Evolutionary conservation across 2,329 filamentous ascomycete genomes (phyloP).

Genomic region (Neurospora crassa): DNA sequence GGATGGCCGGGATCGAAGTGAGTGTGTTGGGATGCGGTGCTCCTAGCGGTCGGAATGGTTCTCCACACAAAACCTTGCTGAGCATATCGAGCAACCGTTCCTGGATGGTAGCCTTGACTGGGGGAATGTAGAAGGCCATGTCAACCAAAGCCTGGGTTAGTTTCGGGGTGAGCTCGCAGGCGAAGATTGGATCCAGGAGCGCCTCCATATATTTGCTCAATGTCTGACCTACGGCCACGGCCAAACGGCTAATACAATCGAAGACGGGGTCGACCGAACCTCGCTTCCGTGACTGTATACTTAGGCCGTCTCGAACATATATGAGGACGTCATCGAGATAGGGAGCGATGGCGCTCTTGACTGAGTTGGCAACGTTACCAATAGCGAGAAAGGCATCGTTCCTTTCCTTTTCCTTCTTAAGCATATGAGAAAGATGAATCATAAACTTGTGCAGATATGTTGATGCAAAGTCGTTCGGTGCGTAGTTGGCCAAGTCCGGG

Average conservation of each 20-base stretch:
- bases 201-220: conserved; percentile 98
- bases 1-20: conserved; percentile 69
- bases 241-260: conserved; percentile 93
- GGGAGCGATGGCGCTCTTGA: conserved; percentile 87
- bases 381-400: conserved; percentile 94
- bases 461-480: conserved; percentile 79
- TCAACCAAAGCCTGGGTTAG: conserved; percentile 93
- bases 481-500: conserved; percentile 85
- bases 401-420: conserved; percentile 90
- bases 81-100: conserved; percentile 90
- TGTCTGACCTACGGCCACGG: conserved; percentile 89
- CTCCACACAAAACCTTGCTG: conserved; percentile 84
- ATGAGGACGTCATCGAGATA: conserved; percentile 92
- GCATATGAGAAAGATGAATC: conserved; percentile 85
- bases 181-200: conserved; percentile 90
- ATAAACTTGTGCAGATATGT: conserved; percentile 92
- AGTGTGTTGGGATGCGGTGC: conserved; percentile 79
- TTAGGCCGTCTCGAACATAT: conserved; percentile 85
- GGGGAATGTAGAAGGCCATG: conserved; percentile 97
- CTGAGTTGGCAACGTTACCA: conserved; percentile 90
- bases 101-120: conserved; percentile 86
- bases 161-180: conserved; percentile 86
- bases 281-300: conserved; percentile 61
- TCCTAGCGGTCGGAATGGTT: conserved; percentile 84
- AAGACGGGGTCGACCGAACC: conserved; percentile 73